Conservation (phyloP, 768 basidiomycete genomes). For the Psilocybe cyanescens region DNA sequence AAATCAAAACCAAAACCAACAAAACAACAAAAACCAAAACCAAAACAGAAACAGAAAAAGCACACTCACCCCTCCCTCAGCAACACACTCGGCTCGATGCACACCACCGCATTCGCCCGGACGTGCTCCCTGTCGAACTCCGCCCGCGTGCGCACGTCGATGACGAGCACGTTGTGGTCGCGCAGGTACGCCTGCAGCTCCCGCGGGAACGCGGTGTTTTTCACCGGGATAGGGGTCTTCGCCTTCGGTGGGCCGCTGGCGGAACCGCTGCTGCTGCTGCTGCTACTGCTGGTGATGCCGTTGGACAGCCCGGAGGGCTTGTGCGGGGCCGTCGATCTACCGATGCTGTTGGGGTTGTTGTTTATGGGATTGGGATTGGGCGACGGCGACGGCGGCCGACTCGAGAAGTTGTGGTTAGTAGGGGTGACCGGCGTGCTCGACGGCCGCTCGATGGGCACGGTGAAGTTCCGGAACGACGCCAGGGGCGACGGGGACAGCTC, state of each 20-base stretch:
- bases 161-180: slow-evolving; percentile 66
- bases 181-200: slow-evolving; percentile 62
- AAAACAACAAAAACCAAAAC: no score
- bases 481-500: slow-evolving; percentile 33
- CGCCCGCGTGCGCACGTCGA: slow-evolving; percentile 82
- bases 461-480: slow-evolving; percentile 39
- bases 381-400: slow-evolving; percentile 69
- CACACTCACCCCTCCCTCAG: slow-evolving; percentile 64
- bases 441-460: slow-evolving; percentile 55
- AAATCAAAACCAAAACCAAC: no score
- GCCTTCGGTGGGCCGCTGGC: slow-evolving; percentile 25
- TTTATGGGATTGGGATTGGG: no score
- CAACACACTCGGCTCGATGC: slow-evolving; percentile 84
- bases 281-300: slow-evolving; percentile 34
- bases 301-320: slow-evolving; percentile 40
- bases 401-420: slow-evolving; percentile 55
- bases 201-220: slow-evolving; percentile 62
- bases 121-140: slow-evolving; percentile 82
- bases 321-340: slow-evolving; percentile 25
- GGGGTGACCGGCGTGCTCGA: slow-evolving; percentile 74
- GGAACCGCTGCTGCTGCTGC: not conserved
- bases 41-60: no score
- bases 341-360: not conserved
- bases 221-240: slow-evolving; percentile 50
- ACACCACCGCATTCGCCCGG: slow-evolving; percentile 68